A percentile compares a stretch with the other conserved stretches of the same genome.
These are phyloP conservation scores for Coleophoma eucalyptorum DNA, from an alignment of 2,329 filamentous ascomycete genomes.

Conservation along the genomic window DNA sequence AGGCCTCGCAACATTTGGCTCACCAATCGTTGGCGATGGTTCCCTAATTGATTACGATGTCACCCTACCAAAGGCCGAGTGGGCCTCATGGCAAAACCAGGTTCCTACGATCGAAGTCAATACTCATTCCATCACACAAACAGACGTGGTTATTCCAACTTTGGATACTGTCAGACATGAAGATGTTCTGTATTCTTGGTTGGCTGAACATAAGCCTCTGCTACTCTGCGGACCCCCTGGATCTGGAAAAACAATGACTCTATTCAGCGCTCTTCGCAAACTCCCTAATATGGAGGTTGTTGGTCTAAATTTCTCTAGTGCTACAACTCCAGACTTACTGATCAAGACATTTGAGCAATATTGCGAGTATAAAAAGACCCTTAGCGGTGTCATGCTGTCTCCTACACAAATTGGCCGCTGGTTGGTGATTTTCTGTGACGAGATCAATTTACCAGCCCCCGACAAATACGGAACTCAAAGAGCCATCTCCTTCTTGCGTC, in stretches of 20 bases:
- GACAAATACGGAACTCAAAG: conserved; percentile 97
- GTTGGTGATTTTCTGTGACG: conserved; percentile 98
- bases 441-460: conserved; percentile 97
- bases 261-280: conserved; percentile 96
- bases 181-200: conserved; percentile 98
- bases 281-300: conserved; percentile 99
- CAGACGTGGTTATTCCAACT: conserved; percentile 97
- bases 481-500: conserved; percentile 93
- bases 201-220: conserved; percentile 96
- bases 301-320: conserved; percentile 98
- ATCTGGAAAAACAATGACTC: conserved; percentile 99
- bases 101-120: conserved; percentile 96
- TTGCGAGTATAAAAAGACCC: conserved; percentile 98
- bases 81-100: conserved; percentile 90
- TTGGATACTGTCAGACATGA: conserved; percentile 96
- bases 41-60: conserved; percentile 97
- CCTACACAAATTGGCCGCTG: conserved; percentile 95
- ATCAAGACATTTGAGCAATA: conserved; percentile 99
- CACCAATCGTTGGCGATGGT: conserved; percentile 74
- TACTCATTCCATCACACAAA: conserved; percentile 96
- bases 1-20: conserved; percentile 79
- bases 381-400: conserved; percentile 93
- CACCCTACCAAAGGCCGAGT: conserved; percentile 79
- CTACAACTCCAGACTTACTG: conserved; percentile 93
- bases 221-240: conserved; percentile 95